Conservation (phyloP, 257 asterid species). For the Scutellaria baicalensis region DNA sequence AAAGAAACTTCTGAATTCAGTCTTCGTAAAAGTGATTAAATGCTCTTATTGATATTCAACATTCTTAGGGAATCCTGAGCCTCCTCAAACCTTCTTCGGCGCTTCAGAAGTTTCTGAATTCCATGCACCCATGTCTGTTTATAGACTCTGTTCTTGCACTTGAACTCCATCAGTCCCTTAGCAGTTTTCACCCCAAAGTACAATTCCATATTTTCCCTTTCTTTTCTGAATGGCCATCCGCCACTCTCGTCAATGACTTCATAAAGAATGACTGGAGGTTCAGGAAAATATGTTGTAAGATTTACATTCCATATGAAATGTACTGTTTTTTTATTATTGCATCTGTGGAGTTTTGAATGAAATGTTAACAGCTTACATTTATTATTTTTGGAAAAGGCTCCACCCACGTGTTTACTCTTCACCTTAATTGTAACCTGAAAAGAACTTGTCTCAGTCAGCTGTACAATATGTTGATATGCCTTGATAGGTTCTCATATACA, state of each 20-base stretch:
- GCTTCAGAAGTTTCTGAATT: slow-evolving; percentile 42
- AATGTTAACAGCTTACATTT: slow-evolving; percentile 47
- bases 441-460: slow-evolving; percentile 2
- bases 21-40: slow-evolving; percentile 14
- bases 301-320: not conserved
- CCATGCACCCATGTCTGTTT: slow-evolving; percentile 72
- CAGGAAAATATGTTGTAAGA: not conserved
- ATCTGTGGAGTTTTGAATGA: not conserved
- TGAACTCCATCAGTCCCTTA: slow-evolving; percentile 69
- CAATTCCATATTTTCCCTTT: slow-evolving; percentile 50
- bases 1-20: not conserved
- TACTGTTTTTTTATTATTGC: not conserved
- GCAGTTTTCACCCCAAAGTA: slow-evolving; percentile 71
- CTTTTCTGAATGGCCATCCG: slow-evolving; percentile 62
- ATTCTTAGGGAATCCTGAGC: slow-evolving; percentile 40
- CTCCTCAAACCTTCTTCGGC: slow-evolving; percentile 41
- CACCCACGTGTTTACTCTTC: slow-evolving; percentile 74
- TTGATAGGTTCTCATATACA: not conserved
- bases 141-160: slow-evolving; percentile 64
- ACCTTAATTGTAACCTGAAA: slow-evolving; percentile 60
- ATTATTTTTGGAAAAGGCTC: slow-evolving; percentile 73
- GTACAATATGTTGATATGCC: not conserved
- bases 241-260: slow-evolving; percentile 57
- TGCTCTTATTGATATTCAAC: slow-evolving; percentile 35
- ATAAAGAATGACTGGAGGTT: slow-evolving; percentile 51